phyloP scores from a whole-genome alignment of 257 asterid species.

The Nicotiana tomentosiformis region DNA sequence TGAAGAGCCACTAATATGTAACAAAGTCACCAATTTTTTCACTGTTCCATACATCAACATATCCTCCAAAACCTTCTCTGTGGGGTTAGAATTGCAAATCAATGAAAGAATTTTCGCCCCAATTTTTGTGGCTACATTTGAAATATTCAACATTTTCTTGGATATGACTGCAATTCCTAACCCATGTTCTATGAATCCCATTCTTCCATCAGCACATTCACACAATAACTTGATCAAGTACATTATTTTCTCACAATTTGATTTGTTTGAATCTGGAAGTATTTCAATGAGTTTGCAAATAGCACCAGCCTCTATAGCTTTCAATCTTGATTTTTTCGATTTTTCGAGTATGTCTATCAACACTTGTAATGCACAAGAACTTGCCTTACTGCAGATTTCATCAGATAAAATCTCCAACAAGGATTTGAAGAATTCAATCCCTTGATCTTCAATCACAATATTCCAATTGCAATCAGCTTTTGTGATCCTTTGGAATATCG shows the following conservation, averaged over 20 bases:
- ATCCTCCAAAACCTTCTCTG: slow-evolving; percentile 72
- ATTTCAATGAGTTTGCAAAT: slow-evolving; percentile 64
- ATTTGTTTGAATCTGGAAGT: slow-evolving; percentile 54
- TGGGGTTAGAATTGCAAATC: slow-evolving; percentile 51
- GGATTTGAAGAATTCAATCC: slow-evolving; percentile 69
- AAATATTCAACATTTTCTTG: slow-evolving; percentile 51
- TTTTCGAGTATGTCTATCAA: slow-evolving; percentile 39
- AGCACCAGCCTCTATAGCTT: slow-evolving; percentile 77
- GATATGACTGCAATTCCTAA: slow-evolving; percentile 69
- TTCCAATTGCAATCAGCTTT: slow-evolving; percentile 45
- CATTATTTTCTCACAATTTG: slow-evolving; percentile 61
- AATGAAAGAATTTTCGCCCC: slow-evolving; percentile 69
- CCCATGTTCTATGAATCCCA: slow-evolving; percentile 63
- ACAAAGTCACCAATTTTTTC: slow-evolving; percentile 55
- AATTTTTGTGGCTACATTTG: slow-evolving; percentile 42
- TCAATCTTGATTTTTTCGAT: slow-evolving; percentile 58
- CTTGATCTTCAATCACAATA: slow-evolving; percentile 41
- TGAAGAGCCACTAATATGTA: slow-evolving; percentile 42
- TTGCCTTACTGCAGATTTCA: slow-evolving; percentile 46
- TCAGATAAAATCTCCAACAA: slow-evolving; percentile 64
- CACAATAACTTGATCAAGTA: slow-evolving; percentile 51
- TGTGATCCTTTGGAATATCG: slow-evolving; percentile 42
- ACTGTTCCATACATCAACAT: slow-evolving; percentile 64
- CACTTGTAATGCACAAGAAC: slow-evolving; percentile 53
- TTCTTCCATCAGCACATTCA: slow-evolving; percentile 78